Conservation (phyloP, 2,329 filamentous ascomycete genomes). For the Aspergillus sojae region DNA sequence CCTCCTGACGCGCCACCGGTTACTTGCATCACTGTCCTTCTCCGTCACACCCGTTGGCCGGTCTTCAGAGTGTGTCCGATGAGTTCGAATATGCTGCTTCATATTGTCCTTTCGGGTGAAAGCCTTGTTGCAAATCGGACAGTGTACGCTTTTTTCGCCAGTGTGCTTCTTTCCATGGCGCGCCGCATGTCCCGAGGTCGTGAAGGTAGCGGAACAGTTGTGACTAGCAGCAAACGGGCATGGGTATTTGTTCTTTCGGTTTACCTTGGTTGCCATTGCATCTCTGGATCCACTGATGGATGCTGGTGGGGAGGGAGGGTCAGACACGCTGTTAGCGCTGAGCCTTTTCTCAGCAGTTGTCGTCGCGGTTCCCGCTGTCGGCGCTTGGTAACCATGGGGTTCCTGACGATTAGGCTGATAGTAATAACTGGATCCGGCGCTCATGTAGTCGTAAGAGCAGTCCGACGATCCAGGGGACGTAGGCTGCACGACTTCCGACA, state of each 20-base stretch:
- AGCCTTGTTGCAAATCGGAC: conserved; percentile 68
- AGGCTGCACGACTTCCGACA: conserved; percentile 29
- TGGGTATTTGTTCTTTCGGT: conserved; percentile 65
- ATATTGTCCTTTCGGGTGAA: conserved; percentile 72
- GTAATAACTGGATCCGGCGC: conserved; percentile 24
- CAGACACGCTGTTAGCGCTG: conserved; percentile 24
- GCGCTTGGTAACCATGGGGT: conserved; percentile 25
- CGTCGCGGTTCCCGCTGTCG: conserved; percentile 15
- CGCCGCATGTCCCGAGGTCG: conserved; percentile 68
- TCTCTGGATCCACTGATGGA: conserved; percentile 29
- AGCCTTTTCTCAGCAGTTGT: conserved; percentile 28
- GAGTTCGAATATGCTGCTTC: conserved; percentile 68
- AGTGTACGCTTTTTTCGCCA: conserved; percentile 69
- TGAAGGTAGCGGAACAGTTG: conserved; percentile 64
- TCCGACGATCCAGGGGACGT: conserved; percentile 37
- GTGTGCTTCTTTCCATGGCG: conserved; percentile 70
- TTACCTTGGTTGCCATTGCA: conserved; percentile 25
- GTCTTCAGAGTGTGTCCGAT: conserved; percentile 45
- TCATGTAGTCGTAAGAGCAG: conserved; percentile 37
- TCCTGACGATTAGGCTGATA: conserved; percentile 33
- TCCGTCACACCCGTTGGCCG: conserved; percentile 26
- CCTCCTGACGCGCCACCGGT: conserved; percentile 16
- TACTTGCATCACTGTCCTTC: conserved; percentile 17
- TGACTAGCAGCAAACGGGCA: conserved; percentile 64
- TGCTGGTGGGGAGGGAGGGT: conserved; percentile 32